phyloP scores from a whole-genome alignment of 345 rosid genomes.

The Nasturtium officinale region DNA sequence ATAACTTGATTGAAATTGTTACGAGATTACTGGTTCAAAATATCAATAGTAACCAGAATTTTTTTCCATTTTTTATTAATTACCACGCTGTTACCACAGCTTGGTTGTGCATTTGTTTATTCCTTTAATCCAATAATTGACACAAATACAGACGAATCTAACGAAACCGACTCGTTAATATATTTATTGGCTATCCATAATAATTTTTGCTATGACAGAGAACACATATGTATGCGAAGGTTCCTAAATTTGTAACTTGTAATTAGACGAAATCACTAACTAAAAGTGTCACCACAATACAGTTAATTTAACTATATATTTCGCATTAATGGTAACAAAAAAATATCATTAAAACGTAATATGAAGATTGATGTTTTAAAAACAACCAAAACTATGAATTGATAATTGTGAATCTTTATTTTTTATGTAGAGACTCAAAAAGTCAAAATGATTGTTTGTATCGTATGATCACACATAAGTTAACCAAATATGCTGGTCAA shows the following conservation, averaged over 20 bases:
- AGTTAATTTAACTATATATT: background rate
- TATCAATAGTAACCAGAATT: too few relatives aligned
- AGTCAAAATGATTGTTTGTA: background rate
- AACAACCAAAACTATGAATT: background rate
- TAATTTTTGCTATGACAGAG: background rate
- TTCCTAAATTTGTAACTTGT: conserved; percentile 5
- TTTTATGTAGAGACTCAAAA: background rate
- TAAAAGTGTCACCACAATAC: background rate
- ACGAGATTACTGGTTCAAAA: background rate
- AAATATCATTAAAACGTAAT: background rate
- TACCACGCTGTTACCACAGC: conserved; percentile 3
- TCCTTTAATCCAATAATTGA: background rate
- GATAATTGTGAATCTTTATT: background rate
- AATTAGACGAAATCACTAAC: background rate
- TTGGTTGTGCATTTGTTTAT: conserved; percentile 16
- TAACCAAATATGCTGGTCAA: background rate
- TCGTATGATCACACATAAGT: background rate
- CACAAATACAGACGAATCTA: conserved; percentile 14
- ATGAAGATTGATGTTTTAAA: background rate
- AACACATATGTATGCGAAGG: conserved; percentile 5
- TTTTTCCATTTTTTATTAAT: too few relatives aligned
- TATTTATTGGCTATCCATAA: background rate
- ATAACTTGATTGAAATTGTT: background rate
- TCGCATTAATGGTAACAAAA: background rate
- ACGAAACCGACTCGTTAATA: background rate